Percentiles rank a stretch among this genome's conserved stretches.
These are phyloP conservation scores for Durusdinium trenchii DNA, from an alignment of 73 alveolate species.

Conservation along the genomic window DNA sequence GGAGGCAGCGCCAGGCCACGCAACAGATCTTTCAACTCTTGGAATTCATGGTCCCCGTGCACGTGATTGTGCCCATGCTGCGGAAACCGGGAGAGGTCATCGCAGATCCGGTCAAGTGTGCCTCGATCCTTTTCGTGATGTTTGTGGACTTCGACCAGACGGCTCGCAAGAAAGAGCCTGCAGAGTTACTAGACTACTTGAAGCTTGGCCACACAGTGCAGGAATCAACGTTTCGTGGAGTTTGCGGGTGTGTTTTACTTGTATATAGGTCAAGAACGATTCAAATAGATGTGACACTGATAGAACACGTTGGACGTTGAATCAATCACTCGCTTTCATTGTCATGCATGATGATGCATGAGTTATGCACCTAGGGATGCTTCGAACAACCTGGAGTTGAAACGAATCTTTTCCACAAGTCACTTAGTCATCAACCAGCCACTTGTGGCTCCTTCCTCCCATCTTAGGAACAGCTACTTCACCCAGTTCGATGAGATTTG, in stretches of 20 bases:
- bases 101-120: conserved; percentile 79
- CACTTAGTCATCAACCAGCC: not conserved
- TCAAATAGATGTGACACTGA: too few species aligned
- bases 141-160: conserved; percentile 89
- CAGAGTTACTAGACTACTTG: conserved; percentile 53
- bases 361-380: not conserved
- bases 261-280: not conserved
- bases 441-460: not conserved
- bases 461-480: conserved; percentile 61
- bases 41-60: conserved; percentile 60
- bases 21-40: conserved; percentile 51
- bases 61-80: conserved; percentile 92
- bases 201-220: not conserved
- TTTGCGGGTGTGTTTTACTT: not conserved
- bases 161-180: conserved; percentile 71
- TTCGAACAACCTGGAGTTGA: too few species aligned
- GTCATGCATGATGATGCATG: too few species aligned
- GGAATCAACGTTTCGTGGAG: not conserved
- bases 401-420: too few species aligned
- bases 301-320: too few species aligned
- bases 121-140: conserved; percentile 91
- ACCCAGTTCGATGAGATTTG: conserved; percentile 63
- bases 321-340: too few species aligned
- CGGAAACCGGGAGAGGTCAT: conserved; percentile 64
- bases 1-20: conserved; percentile 79